Evolutionary conservation across 1,139 yeast species (phyloP).

Genomic region (Kodamaea fungicola): DNA sequence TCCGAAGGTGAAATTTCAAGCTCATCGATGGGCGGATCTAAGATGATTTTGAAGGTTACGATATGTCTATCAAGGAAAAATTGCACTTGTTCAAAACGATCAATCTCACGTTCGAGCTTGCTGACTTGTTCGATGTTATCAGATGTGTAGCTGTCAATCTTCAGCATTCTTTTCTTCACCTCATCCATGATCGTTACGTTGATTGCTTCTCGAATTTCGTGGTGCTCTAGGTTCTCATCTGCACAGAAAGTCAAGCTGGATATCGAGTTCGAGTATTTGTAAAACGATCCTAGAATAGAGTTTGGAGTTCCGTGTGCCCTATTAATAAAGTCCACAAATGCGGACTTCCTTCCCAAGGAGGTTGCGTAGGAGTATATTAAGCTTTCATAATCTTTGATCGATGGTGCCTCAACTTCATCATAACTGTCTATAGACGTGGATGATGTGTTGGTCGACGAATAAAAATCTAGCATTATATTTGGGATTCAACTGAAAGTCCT

Average conservation of each 20-base stretch:
- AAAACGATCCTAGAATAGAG: conserved; percentile 3
- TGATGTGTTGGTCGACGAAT: conserved; percentile 6
- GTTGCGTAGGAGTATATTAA: conserved; percentile 4
- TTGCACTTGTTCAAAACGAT: conserved; percentile 3
- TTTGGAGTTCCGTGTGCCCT: conserved; percentile 5
- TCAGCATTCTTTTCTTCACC: conserved; percentile 2
- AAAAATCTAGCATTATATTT: not conserved
- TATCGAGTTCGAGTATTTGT: conserved; percentile 1
- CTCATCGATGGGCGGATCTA: conserved; percentile 4
- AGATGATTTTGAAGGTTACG: conserved; percentile 3
- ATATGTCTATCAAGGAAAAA: not conserved
- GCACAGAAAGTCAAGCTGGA: conserved; percentile 2
- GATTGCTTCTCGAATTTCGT: conserved; percentile 2
- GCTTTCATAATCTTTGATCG: conserved; percentile 5
- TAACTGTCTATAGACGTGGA: conserved; percentile 6
- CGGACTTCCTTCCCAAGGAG: conserved; percentile 3
- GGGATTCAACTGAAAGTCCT: not conserved
- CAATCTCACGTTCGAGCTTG: conserved; percentile 2
- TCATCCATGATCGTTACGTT: not conserved
- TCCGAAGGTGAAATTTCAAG: conserved; percentile 5
- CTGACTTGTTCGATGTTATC: no score
- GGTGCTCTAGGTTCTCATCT: not conserved
- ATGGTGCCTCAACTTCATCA: not conserved
- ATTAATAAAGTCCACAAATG: conserved; percentile 5
- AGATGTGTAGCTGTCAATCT: conserved; percentile 2